Evolutionary conservation across 1,284 basidiomycete genomes (phyloP).

Genomic region (Uromyces viciae-fabae): DNA sequence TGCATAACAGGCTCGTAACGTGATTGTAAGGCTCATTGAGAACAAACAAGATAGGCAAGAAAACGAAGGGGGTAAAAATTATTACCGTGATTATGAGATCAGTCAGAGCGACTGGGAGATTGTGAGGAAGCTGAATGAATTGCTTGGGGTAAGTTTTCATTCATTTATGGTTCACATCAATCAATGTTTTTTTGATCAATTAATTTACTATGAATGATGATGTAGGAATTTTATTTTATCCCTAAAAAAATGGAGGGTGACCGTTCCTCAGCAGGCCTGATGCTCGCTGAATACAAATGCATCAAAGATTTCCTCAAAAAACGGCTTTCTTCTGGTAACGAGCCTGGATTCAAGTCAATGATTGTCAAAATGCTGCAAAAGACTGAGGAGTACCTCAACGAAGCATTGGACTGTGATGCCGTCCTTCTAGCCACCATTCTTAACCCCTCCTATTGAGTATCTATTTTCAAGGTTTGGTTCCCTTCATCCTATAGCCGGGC

Average conservation of each 20-base stretch:
- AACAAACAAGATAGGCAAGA: background rate
- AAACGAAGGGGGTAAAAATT: background rate
- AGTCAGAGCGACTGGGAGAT: background rate
- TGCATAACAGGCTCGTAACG: background rate
- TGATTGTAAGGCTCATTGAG: background rate
- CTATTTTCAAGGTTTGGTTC: background rate
- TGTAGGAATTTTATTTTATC: slow-evolving; percentile 2
- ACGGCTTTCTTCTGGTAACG: background rate
- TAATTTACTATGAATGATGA: no score
- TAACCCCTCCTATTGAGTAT: background rate
- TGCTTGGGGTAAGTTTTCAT: no score
- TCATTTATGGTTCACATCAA: no score
- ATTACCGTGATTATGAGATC: background rate
- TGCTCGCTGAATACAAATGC: background rate
- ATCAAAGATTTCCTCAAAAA: background rate
- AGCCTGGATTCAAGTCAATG: background rate
- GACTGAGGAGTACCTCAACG: background rate
- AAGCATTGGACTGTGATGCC: background rate
- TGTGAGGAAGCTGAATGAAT: no score
- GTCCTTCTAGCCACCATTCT: background rate
- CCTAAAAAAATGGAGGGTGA: background rate
- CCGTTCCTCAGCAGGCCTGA: background rate
- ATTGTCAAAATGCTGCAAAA: background rate
- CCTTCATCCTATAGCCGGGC: background rate
- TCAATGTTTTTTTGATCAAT: no score